Percentiles rank a stretch among this genome's conserved stretches.
These are phyloP conservation scores for Phanerodontia chrysosporium DNA, from an alignment of 768 basidiomycete species.

Conservation along the genomic window DNA sequence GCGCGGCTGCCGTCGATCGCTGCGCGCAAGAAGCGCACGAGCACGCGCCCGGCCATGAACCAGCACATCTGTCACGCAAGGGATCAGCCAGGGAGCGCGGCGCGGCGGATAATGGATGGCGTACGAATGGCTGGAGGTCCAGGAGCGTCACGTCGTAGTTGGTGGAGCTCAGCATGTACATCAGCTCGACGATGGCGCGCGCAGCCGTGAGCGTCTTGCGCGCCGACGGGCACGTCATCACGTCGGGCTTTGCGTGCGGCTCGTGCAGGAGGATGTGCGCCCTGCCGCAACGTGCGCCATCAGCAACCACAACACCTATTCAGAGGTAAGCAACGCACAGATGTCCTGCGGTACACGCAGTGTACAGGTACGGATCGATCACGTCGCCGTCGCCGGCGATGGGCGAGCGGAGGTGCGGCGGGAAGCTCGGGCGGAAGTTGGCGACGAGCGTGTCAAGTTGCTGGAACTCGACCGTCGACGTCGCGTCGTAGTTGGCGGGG, in stretches of 20 bases:
- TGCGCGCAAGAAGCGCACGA: conserved; percentile 64
- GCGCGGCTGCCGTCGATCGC: conserved; percentile 53
- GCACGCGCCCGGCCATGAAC: conserved; percentile 65
- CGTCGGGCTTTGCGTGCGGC: conserved; percentile 61
- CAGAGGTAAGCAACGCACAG: conserved; percentile 22
- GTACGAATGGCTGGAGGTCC: conserved; percentile 66
- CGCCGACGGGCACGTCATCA: conserved; percentile 61
- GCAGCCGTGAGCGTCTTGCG: conserved; percentile 65
- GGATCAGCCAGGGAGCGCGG: neutral
- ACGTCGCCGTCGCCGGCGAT: conserved; percentile 35
- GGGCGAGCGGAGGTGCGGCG: conserved; percentile 49
- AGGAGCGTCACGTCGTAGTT: conserved; percentile 69
- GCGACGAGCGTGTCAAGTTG: conserved; percentile 53
- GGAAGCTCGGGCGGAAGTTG: conserved; percentile 56
- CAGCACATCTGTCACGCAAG: conserved; percentile 33
- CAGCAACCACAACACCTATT: too few relatives aligned
- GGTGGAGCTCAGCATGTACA: conserved; percentile 63
- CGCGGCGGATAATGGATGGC: conserved; percentile 11
- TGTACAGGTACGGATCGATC: conserved; percentile 56
- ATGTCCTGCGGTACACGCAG: conserved; percentile 22
- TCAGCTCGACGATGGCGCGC: conserved; percentile 60
- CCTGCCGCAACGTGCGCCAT: conserved; percentile 29
- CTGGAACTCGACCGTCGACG: conserved; percentile 56
- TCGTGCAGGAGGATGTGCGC: conserved; percentile 71
- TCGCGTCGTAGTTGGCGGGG: conserved; percentile 40